Conservation (phyloP, 176 grass and related monocot genomes). For the Aechmea fasciata region DNA sequence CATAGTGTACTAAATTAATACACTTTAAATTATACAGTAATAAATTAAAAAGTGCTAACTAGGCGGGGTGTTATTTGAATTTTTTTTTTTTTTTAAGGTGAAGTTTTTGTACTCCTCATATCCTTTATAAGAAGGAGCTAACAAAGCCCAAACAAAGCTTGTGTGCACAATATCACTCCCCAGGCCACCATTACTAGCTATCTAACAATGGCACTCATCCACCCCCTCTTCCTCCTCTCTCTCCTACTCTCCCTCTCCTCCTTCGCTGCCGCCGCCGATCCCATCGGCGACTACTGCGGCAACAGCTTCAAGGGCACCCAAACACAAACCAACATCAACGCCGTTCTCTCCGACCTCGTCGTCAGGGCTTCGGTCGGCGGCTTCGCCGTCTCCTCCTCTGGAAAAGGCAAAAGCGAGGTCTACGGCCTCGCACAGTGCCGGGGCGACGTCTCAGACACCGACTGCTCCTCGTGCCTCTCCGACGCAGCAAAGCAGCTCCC, state of each 20-base stretch:
- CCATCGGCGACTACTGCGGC: constrained; percentile 37
- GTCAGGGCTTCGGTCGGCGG: constrained; percentile 34
- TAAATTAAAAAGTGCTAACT: no score
- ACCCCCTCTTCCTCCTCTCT: constrained; percentile 16
- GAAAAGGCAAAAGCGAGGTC: constrained; percentile 17
- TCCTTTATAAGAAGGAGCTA: no score
- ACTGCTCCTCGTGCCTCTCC: constrained; percentile 44
- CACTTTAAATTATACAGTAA: no score
- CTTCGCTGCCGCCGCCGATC: constrained; percentile 26
- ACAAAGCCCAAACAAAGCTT: no score
- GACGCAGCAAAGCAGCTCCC: constrained; percentile 54
- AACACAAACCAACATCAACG: constrained; percentile 28
- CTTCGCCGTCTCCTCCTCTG: constrained; percentile 40
- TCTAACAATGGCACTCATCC: neutral
- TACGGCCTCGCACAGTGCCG: constrained; percentile 66
- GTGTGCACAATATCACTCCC: no score
- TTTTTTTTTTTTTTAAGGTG: no score
- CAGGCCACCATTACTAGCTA: no score
- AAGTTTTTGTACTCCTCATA: no score
- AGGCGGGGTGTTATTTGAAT: no score
- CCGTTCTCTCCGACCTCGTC: constrained; percentile 50
- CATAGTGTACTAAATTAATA: no score
- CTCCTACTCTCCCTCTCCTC: constrained; percentile 28
- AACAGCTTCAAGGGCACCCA: constrained; percentile 19
- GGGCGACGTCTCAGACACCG: constrained; percentile 40